phyloP scores from a whole-genome alignment of 2,329 filamentous ascomycete species.

The Fusarium sublunatum region DNA sequence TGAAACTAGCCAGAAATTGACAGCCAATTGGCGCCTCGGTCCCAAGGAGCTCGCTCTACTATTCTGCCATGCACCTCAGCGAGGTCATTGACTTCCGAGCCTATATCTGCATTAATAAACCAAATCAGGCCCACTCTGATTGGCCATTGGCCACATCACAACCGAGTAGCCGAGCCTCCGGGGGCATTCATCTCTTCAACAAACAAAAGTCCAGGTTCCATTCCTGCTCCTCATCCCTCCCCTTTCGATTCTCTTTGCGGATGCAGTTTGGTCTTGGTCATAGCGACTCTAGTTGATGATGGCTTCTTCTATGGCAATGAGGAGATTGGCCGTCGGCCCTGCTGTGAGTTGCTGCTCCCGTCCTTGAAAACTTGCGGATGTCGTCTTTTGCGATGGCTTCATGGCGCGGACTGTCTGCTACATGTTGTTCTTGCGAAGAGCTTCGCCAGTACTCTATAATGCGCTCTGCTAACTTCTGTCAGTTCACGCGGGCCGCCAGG shows the following conservation, averaged over 20 bases:
- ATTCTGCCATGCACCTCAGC: neutral
- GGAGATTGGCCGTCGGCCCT: conserved; percentile 67
- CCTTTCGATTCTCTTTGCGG: conserved; percentile 46
- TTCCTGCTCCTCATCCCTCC: conserved; percentile 37
- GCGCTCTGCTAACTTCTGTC: conserved; percentile 39
- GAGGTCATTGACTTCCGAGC: neutral
- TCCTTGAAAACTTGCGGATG: conserved; percentile 19
- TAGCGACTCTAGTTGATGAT: conserved; percentile 54
- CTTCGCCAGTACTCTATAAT: conserved; percentile 19
- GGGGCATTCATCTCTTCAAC: conserved; percentile 20
- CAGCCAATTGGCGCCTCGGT: conserved; percentile 28
- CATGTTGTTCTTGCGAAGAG: conserved; percentile 15
- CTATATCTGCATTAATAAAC: conserved; percentile 29
- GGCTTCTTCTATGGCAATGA: conserved; percentile 74
- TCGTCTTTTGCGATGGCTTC: conserved; percentile 33
- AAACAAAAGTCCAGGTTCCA: conserved; percentile 35
- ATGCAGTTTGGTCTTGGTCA: conserved; percentile 49
- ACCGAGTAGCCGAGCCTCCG: conserved; percentile 51
- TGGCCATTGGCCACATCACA: conserved; percentile 52
- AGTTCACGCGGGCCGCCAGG: conserved; percentile 74
- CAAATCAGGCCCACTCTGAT: conserved; percentile 45
- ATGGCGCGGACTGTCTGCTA: conserved; percentile 2
- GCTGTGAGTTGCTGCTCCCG: conserved; percentile 59
- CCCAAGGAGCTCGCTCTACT: conserved; percentile 6
- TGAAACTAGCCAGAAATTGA: neutral